phyloP scores from a whole-genome alignment of 1,284 basidiomycete species.

The Moesziomyces sp. region DNA sequence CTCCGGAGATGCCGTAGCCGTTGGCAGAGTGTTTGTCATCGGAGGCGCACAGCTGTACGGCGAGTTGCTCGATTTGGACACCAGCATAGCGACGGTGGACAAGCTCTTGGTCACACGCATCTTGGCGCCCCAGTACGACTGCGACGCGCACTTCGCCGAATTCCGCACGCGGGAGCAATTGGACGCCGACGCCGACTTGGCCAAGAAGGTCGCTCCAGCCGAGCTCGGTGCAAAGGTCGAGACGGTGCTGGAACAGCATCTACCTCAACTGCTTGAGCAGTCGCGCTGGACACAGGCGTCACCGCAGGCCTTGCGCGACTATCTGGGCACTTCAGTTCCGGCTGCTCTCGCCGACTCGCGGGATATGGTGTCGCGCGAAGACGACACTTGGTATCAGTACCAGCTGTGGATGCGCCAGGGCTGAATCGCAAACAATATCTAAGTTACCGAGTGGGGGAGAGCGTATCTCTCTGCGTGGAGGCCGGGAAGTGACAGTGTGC shows the following conservation, averaged over 20 bases:
- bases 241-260: not conserved
- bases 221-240: not conserved
- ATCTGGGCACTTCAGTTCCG: constrained; percentile 28
- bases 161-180: constrained; percentile 70
- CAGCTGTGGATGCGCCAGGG: constrained; percentile 39
- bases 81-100: constrained; percentile 29
- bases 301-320: constrained; percentile 12
- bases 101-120: constrained; percentile 82
- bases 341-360: constrained; percentile 6
- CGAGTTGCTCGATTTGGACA: constrained; percentile 68
- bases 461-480: too few relatives aligned
- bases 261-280: constrained; percentile 5
- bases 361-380: constrained; percentile 33
- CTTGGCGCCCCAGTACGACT: constrained; percentile 79
- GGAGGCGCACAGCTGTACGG: constrained; percentile 88
- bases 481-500: not conserved
- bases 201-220: constrained; percentile 1
- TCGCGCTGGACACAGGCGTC: constrained; percentile 31
- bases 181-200: constrained; percentile 16
- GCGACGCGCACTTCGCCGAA: constrained; percentile 87
- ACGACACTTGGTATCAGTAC: constrained; percentile 36
- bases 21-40: constrained; percentile 78
- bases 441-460: too few relatives aligned
- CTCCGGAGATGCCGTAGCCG: not conserved
- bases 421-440: constrained; percentile 1